These are phyloP conservation scores for Penicillium coprophilum DNA, from an alignment of 495 filamentous ascomycete genomes.

Conservation along the genomic window DNA sequence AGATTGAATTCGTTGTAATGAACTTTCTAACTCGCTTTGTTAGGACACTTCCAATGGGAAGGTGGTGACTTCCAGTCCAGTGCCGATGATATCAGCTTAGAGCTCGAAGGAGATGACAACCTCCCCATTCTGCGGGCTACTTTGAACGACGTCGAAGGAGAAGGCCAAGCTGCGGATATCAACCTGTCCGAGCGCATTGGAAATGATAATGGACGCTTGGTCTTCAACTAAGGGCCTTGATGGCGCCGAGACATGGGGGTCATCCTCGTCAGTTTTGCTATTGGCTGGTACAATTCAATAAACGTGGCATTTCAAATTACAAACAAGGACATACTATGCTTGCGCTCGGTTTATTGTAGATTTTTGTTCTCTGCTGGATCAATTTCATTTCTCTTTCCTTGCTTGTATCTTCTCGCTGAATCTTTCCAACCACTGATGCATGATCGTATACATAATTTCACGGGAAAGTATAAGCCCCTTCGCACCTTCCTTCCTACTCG, in stretches of 20 bases:
- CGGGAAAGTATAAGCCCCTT: too few relatives aligned
- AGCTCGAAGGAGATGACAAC: slow-evolving; percentile 39
- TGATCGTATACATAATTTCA: too few relatives aligned
- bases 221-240: slow-evolving; percentile 16
- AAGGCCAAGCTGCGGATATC: slow-evolving; percentile 30
- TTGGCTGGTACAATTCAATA: neutral
- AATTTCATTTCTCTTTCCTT: neutral
- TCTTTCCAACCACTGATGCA: too few relatives aligned
- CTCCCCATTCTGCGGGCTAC: slow-evolving; percentile 43
- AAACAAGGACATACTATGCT: neutral
- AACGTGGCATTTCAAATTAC: neutral
- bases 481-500: too few relatives aligned
- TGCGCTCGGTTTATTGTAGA: neutral
- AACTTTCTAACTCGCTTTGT: neutral
- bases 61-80: slow-evolving; percentile 39
- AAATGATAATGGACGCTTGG: slow-evolving; percentile 39
- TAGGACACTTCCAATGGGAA: slow-evolving; percentile 49
- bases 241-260: too few relatives aligned
- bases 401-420: too few relatives aligned
- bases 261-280: too few relatives aligned
- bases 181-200: slow-evolving; percentile 45
- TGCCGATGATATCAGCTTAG: slow-evolving; percentile 41
- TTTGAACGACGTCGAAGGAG: slow-evolving; percentile 26
- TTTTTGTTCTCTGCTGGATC: neutral
- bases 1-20: neutral